These are phyloP conservation scores for Primulina eburnea DNA, from an alignment of 257 asterid genomes.

Conservation along the genomic window DNA sequence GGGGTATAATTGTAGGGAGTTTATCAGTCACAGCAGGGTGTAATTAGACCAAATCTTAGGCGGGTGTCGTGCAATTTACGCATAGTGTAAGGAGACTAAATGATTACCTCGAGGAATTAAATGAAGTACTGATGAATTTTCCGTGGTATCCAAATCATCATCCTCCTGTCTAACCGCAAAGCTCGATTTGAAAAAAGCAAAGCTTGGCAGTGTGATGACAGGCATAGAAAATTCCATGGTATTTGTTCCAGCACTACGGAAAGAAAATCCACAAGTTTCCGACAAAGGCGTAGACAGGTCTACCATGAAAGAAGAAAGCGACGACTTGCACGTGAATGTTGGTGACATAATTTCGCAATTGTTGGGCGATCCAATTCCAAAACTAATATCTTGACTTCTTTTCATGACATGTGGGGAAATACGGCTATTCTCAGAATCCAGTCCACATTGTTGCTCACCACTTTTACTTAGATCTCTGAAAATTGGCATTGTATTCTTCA, in stretches of 20 bases:
- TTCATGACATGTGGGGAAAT: slow-evolving; percentile 32
- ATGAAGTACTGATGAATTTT: slow-evolving; percentile 30
- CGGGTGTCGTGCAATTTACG: neutral
- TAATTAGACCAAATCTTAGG: neutral
- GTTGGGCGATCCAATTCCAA: slow-evolving; percentile 42
- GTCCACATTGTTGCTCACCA: slow-evolving; percentile 25
- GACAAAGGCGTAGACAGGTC: slow-evolving; percentile 28
- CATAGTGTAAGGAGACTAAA: neutral
- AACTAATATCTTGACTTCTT: slow-evolving; percentile 62
- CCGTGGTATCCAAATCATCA: slow-evolving; percentile 32
- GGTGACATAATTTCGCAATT: slow-evolving; percentile 36
- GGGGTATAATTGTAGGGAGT: neutral
- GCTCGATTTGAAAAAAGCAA: slow-evolving; percentile 50
- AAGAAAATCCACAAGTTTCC: slow-evolving; percentile 53
- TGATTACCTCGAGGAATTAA: slow-evolving; percentile 45
- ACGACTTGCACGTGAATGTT: slow-evolving; percentile 41
- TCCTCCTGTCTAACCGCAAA: slow-evolving; percentile 34
- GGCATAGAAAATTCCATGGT: slow-evolving; percentile 43
- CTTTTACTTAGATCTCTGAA: slow-evolving; percentile 13
- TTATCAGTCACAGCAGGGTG: neutral
- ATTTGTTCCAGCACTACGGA: slow-evolving; percentile 38
- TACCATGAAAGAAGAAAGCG: slow-evolving; percentile 51
- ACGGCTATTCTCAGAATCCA: slow-evolving; percentile 26
- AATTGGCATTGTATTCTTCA: slow-evolving; percentile 32
- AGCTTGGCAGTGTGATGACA: slow-evolving; percentile 54